Evolutionary conservation across 257 asterid species (phyloP).

Genomic region (Lavandula angustifolia): DNA sequence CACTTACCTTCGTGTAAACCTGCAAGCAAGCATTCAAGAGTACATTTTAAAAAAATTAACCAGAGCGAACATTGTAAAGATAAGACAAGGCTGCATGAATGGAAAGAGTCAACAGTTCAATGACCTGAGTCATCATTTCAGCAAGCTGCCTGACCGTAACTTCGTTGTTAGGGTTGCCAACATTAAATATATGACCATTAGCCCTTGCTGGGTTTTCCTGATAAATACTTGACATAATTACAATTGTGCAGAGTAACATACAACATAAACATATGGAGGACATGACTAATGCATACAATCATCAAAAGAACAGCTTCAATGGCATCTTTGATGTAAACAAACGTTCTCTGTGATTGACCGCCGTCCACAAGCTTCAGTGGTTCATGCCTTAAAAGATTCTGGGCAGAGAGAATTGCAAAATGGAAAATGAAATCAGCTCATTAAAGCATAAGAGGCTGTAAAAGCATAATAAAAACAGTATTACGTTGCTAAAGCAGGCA

Average conservation of each 20-base stretch:
- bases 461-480: conserved; percentile 26
- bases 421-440: not conserved
- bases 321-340: conserved; percentile 88
- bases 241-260: not conserved
- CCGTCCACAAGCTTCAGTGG: conserved; percentile 96
- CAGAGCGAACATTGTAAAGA: not conserved
- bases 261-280: conserved; percentile 1
- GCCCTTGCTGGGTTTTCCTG: conserved; percentile 97
- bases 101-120: not conserved
- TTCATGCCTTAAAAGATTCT: conserved; percentile 86
- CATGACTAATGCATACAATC: conserved; percentile 63
- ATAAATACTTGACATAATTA: conserved; percentile 23
- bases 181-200: conserved; percentile 85
- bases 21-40: conserved; percentile 26
- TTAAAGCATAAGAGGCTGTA: not conserved
- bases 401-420: conserved; percentile 20
- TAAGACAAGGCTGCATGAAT: not conserved
- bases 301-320: conserved; percentile 89
- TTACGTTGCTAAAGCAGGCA: conserved; percentile 93
- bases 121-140: conserved; percentile 94
- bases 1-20: conserved; percentile 85
- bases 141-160: conserved; percentile 96
- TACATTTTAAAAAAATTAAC: not conserved
- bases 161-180: conserved; percentile 94
- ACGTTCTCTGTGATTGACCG: conserved; percentile 91